Evolutionary conservation across 371 early-diverging fungal species (phyloP), one percentile per base, ranked within the genome.

Genomic region (Gilbertella persicaria): DNA sequence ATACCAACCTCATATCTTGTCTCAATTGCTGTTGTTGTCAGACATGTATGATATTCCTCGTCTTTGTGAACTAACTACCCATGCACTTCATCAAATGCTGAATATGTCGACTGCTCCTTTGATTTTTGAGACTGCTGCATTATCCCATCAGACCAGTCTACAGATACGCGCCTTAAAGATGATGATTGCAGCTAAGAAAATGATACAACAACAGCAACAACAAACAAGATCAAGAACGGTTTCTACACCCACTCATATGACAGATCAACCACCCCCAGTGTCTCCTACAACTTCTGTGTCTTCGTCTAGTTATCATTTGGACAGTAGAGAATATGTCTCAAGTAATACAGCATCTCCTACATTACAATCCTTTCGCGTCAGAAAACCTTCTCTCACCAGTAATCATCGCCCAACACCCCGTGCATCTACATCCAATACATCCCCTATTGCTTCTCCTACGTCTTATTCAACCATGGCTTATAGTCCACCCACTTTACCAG

Each of bases 31-130:
- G 28, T 64, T 77, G 2, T 40, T 85, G 9, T 76, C 86, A 1
- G 81, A 79, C 53, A 46, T 77, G 24, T 85, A 80, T 60, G 57
- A 67, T 25, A 67, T 88, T 29, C 60, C 79, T 23, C 64, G 79
- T 21, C 79, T 88, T 14, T 76, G 73, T 45, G 69, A 82, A 47
- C 74, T 82, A 4, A 62, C 78, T 0, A 69, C 68, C 0, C 71
- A 73, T 42, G 72, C 79, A 35, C 60, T 88, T 13, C 83, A 82
- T 54, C 82, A 79, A 55, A 78, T 78, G 62, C 64, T 85, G 12
- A 79, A 75, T 42, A 79, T 77, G 36, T 64, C 71, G 13, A 86
- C 82, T 4, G 87, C 88, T 7, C 73, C 82, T 1, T 46, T 80
- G 40, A 78, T 87, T 35, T 83, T 78, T 43, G 80, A 81, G 44